Evolutionary conservation across 257 asterid genomes (phyloP).

Genomic region (Echium plantagineum): DNA sequence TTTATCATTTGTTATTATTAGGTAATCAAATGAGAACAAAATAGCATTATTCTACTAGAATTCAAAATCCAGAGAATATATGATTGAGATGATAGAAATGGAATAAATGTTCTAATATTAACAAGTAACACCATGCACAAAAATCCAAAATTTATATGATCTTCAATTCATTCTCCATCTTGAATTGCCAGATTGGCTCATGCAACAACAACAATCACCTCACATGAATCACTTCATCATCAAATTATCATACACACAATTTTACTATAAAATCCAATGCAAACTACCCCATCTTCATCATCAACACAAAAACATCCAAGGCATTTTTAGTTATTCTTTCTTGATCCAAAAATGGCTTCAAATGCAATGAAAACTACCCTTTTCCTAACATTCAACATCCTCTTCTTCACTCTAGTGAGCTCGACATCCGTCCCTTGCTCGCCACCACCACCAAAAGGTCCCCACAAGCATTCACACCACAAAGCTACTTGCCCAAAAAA

Average conservation of each 20-base stretch:
- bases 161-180: not conserved
- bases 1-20: no score
- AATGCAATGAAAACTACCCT: not conserved
- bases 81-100: not conserved
- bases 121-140: not conserved
- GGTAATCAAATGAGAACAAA: not conserved
- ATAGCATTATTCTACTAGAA: not conserved
- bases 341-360: not conserved
- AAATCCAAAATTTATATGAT: not conserved
- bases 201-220: not conserved
- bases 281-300: not conserved
- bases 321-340: no score
- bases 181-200: not conserved
- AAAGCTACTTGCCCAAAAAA: not conserved
- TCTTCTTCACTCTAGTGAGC: constrained; percentile 22
- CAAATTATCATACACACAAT: no score
- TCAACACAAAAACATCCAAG: not conserved
- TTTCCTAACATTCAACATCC: constrained; percentile 16
- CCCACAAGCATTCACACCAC: not conserved
- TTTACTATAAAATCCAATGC: not conserved
- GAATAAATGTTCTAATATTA: no score
- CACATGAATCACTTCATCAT: not conserved
- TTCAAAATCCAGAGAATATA: not conserved
- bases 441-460: constrained; percentile 1
- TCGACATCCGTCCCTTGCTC: constrained; percentile 13